Base-by-base conservation (phyloP, 331 rosid genomes). In the Acacia concinna region DNA sequence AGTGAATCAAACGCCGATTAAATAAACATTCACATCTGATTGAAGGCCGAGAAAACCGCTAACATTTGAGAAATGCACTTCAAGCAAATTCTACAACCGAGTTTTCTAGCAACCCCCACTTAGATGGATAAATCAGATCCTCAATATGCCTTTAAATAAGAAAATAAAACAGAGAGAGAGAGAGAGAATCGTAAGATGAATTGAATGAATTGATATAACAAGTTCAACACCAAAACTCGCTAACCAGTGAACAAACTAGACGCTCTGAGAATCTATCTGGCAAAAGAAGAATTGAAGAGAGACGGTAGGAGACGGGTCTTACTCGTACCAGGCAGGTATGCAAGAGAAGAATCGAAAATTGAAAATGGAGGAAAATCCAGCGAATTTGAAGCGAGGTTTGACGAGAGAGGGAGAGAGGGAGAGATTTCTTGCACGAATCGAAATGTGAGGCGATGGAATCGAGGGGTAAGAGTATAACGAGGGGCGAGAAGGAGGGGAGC, bases 361-460 rank as follows among this genome's bases (percentile, higher is more conserved):
- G 63, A 41, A 66, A 78, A 66, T 65, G 43, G 80, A 78, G 8
- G 59, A 69, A 43, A 79, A 81, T 2, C 49, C 52, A 86, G 75
- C 28, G 47, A 81, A 79, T 28, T 68, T 79, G 64, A 76, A 72
- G 80, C 73, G 32, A 68, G 13, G 2, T 34, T 56, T 41, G 60
- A n/a, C n/a, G 68, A 3, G 21, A 1, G 46, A 0, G 47, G 4
- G 44, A 13, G 76, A 69, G 68, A 23, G 23, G 43, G 69, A 46
- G 85, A 54, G 74, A 80, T 86, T 81, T 79, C 73, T 30, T 72
- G 80, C 76, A 89, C 47, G 66, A 85, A 82, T 76, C 77, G 85
- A 73, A 66, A 82, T 82, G 32, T 5, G 18, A 76, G 86, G 85
- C 87, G 88, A 83, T 20, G 81, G 65, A 88, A 86, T 84, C 77